Evolutionary conservation across 2,329 filamentous ascomycete species (phyloP).

Genomic region (Niveomyces coronatus): DNA sequence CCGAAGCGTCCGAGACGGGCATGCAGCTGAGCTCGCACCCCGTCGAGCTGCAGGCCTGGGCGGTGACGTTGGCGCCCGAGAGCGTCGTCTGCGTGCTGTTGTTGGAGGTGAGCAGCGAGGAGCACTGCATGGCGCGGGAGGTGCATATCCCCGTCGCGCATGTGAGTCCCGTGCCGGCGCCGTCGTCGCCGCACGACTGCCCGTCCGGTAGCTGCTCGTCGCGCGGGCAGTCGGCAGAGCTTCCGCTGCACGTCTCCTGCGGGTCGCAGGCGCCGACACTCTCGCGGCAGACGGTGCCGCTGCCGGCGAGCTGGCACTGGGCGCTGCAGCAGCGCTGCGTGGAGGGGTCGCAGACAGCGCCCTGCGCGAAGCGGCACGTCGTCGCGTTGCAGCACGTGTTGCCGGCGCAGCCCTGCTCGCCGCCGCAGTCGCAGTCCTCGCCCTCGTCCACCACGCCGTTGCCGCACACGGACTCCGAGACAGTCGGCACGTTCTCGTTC

Average conservation of each 20-base stretch:
- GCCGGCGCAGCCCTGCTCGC: slow-evolving; percentile 48
- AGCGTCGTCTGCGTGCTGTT: slow-evolving; percentile 67
- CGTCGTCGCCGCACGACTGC: slow-evolving; percentile 50
- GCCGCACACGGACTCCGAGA: slow-evolving; percentile 70
- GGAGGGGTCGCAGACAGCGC: slow-evolving; percentile 59
- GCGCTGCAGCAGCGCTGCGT: slow-evolving; percentile 63
- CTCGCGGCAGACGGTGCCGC: slow-evolving; percentile 60
- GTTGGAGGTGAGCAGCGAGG: slow-evolving; percentile 61
- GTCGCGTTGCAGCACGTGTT: slow-evolving; percentile 67
- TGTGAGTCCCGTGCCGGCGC: slow-evolving; percentile 39
- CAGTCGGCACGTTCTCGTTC: slow-evolving; percentile 65
- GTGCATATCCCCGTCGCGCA: slow-evolving; percentile 84
- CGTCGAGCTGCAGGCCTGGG: slow-evolving; percentile 44
- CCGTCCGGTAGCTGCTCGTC: slow-evolving; percentile 58
- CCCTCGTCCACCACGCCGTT: slow-evolving; percentile 84
- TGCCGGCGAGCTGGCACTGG: slow-evolving; percentile 51
- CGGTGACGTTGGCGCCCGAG: slow-evolving; percentile 54
- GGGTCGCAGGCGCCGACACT: slow-evolving; percentile 70
- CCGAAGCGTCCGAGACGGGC: background rate
- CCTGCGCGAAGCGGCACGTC: slow-evolving; percentile 66
- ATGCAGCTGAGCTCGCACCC: slow-evolving; percentile 12
- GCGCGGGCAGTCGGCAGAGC: slow-evolving; percentile 53
- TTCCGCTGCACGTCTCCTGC: slow-evolving; percentile 64
- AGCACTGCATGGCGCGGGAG: slow-evolving; percentile 71
- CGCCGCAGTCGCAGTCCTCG: slow-evolving; percentile 85